Evolutionary conservation across 768 basidiomycete species (phyloP), one percentile per base, ranked within the genome.

Genomic region (Pisolithus tinctorius): DNA sequence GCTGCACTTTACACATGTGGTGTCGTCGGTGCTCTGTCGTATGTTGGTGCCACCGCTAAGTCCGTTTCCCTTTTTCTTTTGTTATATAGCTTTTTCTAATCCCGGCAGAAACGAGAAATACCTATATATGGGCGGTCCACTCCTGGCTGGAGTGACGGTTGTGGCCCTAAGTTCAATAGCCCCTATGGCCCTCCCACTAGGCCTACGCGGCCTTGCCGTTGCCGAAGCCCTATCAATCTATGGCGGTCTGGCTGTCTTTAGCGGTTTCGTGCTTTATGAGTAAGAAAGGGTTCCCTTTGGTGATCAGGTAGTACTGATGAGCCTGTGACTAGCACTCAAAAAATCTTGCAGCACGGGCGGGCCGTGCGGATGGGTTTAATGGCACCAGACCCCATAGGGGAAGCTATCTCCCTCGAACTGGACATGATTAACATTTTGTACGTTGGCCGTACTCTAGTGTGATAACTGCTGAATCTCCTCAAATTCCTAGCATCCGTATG

Each of bases 391-490:
- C 83, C 92, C 6, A 69, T 93, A 59, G 83, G 75, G 48, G 91
- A 92, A 68, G 79, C 88, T 6, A 81, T 92, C 49, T 74, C 80
- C 41, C 74, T 93, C 47, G 84, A 93, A 63, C 77, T 93, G 49
- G 88, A 92, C 61, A 86, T 92, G 80, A 81, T 94, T 63, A 93
- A 93, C 68, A 91, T 93, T 46, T 92, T 92, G 85, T 87, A 59
- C 55, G 83, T 69, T 4, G 44, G 41, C 36, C 5, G 38, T 2
- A 30, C n/a, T 48, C 10, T 47, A 49, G 4, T 23, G 4, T 6
- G 20, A 9, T 26, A 45, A 23, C 50, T 47, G 6, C 36, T 52
- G 17, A 41, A 39, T 63, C 23, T 69, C 43, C 27, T 37, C 11
- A 20, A 50, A 8, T 20, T 46, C 38, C 47, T 47, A 91, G 88